phyloP scores from a whole-genome alignment of 352 stramenopile species.

The Blastocystis sp. region DNA sequence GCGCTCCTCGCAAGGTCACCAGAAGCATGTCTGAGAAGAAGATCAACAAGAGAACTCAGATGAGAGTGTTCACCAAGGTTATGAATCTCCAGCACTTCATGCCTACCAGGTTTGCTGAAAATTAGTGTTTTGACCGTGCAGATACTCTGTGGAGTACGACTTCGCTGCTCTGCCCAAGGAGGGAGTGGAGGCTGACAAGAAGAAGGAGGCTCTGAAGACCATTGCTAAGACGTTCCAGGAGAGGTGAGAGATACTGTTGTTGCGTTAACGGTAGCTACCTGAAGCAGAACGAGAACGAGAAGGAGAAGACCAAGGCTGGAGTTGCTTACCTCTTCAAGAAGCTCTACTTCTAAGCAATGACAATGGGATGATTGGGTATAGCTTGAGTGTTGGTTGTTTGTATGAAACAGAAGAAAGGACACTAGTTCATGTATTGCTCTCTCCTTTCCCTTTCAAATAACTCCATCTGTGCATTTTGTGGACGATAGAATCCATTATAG shows the following conservation, averaged over 20 bases:
- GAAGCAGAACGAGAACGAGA: slow-evolving; percentile 57
- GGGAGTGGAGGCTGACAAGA: background rate
- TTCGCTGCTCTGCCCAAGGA: slow-evolving; percentile 22
- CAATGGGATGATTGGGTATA: background rate
- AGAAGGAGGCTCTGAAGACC: slow-evolving; percentile 47
- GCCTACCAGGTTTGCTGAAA: slow-evolving; percentile 45
- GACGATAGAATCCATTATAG: background rate
- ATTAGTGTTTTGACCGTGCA: background rate
- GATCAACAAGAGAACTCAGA: slow-evolving; percentile 46
- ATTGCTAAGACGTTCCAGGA: slow-evolving; percentile 54
- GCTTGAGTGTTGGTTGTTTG: slow-evolving; percentile 37
- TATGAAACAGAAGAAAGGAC: background rate
- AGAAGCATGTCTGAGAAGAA: slow-evolving; percentile 56
- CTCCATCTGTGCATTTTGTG: background rate
- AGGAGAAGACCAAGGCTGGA: slow-evolving; percentile 56
- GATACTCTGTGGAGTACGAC: slow-evolving; percentile 54
- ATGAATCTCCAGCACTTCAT: slow-evolving; percentile 59
- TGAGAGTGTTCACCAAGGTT: slow-evolving; percentile 57
- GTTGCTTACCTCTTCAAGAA: slow-evolving; percentile 58
- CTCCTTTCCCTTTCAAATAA: background rate
- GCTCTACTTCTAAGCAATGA: slow-evolving; percentile 56
- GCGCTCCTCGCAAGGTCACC: slow-evolving; percentile 53
- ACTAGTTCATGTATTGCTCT: background rate
- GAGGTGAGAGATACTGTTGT: background rate
- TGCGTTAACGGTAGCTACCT: slow-evolving; percentile 41